Evolutionary conservation across 352 stramenopile genomes (phyloP).

Genomic region (Blastocystis sp.): DNA sequence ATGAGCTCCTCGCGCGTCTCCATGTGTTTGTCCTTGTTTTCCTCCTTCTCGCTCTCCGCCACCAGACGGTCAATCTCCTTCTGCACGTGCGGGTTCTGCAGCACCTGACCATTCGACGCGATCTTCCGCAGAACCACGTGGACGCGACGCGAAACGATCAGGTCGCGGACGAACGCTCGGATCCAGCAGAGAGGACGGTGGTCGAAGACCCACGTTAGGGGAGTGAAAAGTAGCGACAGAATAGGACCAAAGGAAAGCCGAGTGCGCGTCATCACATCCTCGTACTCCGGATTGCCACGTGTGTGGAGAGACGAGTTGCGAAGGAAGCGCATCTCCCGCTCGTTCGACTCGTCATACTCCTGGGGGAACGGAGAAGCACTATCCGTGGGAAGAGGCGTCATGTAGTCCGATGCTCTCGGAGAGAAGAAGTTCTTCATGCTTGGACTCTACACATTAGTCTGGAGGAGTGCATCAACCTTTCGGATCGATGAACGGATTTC

Average conservation of each 20-base stretch:
- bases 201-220: conserved; percentile 40
- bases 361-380: conserved; percentile 24
- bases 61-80: conserved; percentile 44
- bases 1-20: background rate
- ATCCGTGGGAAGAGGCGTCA: conserved; percentile 5
- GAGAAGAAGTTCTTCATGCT: conserved; percentile 43
- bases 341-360: conserved; percentile 37
- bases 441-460: conserved; percentile 14
- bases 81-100: conserved; percentile 22
- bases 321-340: conserved; percentile 43
- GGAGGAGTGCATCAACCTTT: background rate
- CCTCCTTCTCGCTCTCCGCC: background rate
- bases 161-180: background rate
- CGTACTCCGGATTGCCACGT: conserved; percentile 22
- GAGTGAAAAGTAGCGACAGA: background rate
- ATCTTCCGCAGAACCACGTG: conserved; percentile 10
- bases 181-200: conserved; percentile 46
- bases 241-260: background rate
- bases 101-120: conserved; percentile 7
- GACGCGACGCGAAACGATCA: background rate
- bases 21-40: background rate
- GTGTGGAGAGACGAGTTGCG: conserved; percentile 21
- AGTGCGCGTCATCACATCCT: conserved; percentile 31
- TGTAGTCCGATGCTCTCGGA: conserved; percentile 1
- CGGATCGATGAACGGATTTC: background rate